Base-by-base conservation (phyloP, 305 asterid genomes). In the Fraxinus xanthoxyloides region DNA sequence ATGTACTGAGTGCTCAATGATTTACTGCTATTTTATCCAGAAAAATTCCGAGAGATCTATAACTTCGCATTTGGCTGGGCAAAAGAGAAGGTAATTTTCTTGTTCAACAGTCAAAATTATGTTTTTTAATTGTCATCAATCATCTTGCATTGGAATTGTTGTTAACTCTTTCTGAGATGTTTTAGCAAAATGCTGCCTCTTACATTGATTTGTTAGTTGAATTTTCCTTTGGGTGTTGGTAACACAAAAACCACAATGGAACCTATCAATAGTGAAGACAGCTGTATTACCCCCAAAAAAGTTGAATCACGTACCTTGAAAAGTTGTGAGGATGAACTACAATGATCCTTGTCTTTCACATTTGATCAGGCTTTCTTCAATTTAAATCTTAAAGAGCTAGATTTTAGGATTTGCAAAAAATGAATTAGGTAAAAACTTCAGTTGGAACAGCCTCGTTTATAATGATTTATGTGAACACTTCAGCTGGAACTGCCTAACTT, bases 31-130 rank as follows among this genome's bases (percentile, higher is more conserved):
- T 75, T 80, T 74, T 84, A 28, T 86, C 51, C 97, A 96, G 99
- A 93, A 30, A 96, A 93, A 84, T 96, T 93, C 86, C 89, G 89
- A 12, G 99, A 94, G 85, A 94, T 96, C 87, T 96, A 96, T 88
- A 92, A 96, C 88, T 96, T 91, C 82, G 98, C 99, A 76, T 96
- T 96, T 86, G 93, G 97, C 85, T 96, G 99, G 99, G 98, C 99
- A 83, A 96, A 94, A 84, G 99, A 96, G 87, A 94, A 96, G 98
- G 98, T 96, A 85, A 73, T 30, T 74, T 79, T 82, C 73, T 78
- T 48, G 15, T 43, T 81, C 70, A 24, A 21, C 73, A 9, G 31
- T 69, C 19, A 9, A 70, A 26, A 5, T 26, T 28, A 7, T 13
- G 8, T 67, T 28, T 69, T 69, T 65, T 63, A 63, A 21, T 63